phyloP scores from a whole-genome alignment of 2,329 filamentous ascomycete species.

The Talaromyces sp. region DNA sequence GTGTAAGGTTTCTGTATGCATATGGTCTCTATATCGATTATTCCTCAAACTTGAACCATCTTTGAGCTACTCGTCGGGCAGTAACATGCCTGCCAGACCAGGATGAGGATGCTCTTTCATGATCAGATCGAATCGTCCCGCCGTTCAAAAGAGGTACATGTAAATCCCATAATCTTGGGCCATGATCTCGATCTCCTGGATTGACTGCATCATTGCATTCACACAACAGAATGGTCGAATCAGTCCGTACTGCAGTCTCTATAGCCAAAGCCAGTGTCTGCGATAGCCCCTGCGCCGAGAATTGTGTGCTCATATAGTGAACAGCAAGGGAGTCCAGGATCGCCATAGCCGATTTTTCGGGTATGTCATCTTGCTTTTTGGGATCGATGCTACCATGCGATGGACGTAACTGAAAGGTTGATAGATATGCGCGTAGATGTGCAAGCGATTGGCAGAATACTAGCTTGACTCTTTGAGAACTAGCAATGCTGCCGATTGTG shows the following conservation, averaged over 20 bases:
- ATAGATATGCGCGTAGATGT: constrained; percentile 72
- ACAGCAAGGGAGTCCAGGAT: constrained; percentile 42
- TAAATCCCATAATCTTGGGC: constrained; percentile 45
- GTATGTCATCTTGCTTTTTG: constrained; percentile 6
- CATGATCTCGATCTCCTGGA: constrained; percentile 28
- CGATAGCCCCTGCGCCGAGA: constrained; percentile 48
- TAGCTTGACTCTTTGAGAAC: constrained; percentile 65
- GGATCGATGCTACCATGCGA: not conserved
- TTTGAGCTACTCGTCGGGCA: constrained; percentile 55
- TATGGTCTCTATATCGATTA: constrained; percentile 18
- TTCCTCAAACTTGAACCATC: constrained; percentile 62
- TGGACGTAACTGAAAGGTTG: constrained; percentile 36
- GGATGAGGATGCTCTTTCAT: constrained; percentile 43
- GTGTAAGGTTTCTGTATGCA: not conserved
- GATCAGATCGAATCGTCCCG: constrained; percentile 49
- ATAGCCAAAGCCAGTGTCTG: constrained; percentile 42
- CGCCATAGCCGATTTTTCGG: constrained; percentile 30
- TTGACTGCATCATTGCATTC: constrained; percentile 38
- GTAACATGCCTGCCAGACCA: constrained; percentile 60
- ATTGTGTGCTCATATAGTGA: constrained; percentile 44
- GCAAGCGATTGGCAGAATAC: constrained; percentile 72
- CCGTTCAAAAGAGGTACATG: constrained; percentile 62
- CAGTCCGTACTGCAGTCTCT: constrained; percentile 32
- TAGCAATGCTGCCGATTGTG: constrained; percentile 66
- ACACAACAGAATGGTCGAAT: constrained; percentile 36